Evolutionary conservation across 1,139 yeast genomes (phyloP).

Genomic region (Martiniozyma asiatica): DNA sequence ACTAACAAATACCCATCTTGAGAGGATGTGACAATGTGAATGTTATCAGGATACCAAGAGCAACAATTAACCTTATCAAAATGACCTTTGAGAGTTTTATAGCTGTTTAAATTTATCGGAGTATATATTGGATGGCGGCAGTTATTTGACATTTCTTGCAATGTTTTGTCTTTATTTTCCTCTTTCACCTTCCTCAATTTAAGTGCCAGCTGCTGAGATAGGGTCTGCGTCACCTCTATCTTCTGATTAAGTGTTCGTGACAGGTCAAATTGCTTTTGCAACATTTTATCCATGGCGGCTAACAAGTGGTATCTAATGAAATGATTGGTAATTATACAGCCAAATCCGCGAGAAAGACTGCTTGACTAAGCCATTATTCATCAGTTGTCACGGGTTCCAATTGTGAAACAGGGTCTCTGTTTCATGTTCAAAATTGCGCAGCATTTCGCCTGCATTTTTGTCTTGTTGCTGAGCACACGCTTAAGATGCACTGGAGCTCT

Average conservation of each 20-base stretch:
- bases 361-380: too few species aligned
- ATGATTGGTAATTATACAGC: too few species aligned
- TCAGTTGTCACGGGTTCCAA: too few species aligned
- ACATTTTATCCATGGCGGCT: constrained; percentile 8
- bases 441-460: too few species aligned
- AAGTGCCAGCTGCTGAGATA: constrained; percentile 15
- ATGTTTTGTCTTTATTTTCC: constrained; percentile 17
- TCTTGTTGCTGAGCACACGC: too few species aligned
- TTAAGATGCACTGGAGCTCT: too few species aligned
- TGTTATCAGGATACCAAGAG: constrained; percentile 56
- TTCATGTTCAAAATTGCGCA: too few species aligned
- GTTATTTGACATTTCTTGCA: constrained; percentile 16
- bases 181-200: constrained; percentile 18
- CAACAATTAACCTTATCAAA: constrained; percentile 60
- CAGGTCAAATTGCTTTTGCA: constrained; percentile 16
- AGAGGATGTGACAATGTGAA: constrained; percentile 55
- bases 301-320: not conserved
- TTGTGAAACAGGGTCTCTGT: too few species aligned
- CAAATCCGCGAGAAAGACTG: too few species aligned
- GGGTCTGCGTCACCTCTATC: constrained; percentile 16
- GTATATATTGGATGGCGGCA: constrained; percentile 17
- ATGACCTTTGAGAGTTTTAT: constrained; percentile 53
- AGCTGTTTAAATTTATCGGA: constrained; percentile 20
- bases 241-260: constrained; percentile 13
- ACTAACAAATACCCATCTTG: constrained; percentile 80